Evolutionary conservation across 805 yeast species (phyloP).

Genomic region (Cyberlindnera veronae): DNA sequence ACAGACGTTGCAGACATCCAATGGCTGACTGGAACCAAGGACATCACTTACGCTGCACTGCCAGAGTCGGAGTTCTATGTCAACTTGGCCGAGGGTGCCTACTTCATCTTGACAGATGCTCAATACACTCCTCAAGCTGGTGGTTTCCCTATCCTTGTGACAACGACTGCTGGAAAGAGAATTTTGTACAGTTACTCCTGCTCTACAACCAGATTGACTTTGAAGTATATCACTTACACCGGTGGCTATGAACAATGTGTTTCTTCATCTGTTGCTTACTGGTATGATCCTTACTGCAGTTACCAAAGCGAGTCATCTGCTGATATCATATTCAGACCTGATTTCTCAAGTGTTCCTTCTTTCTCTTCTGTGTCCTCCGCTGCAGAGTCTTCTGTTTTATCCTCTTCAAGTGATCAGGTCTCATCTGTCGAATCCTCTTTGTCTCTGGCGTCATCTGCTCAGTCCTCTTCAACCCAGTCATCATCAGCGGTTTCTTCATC

Average conservation of each 20-base stretch:
- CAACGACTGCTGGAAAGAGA: conserved; percentile 8
- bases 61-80: conserved; percentile 8
- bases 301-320: not conserved
- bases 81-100: conserved; percentile 17
- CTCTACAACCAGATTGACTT: not conserved
- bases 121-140: not conserved
- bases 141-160: conserved; percentile 4
- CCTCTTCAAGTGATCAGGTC: conserved; percentile 2
- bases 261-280: not conserved
- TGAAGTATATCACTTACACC: conserved; percentile 2
- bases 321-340: conserved; percentile 2
- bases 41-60: not conserved
- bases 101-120: too few species aligned
- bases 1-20: conserved; percentile 14
- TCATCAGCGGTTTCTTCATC: not conserved
- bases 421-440: conserved; percentile 2
- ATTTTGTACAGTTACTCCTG: conserved; percentile 10
- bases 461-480: too few species aligned
- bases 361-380: conserved; percentile 3
- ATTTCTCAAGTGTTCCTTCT: too few species aligned
- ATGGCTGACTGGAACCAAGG: conserved; percentile 6
- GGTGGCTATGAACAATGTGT: conserved; percentile 11
- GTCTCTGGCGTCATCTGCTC: not conserved
- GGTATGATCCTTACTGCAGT: conserved; percentile 4
- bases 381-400: not conserved